Percentiles rank a stretch among this genome's conserved stretches.
Conservation (phyloP, 2,329 filamentous ascomycete genomes). For the Chrysoporthe deuterocubensis region DNA sequence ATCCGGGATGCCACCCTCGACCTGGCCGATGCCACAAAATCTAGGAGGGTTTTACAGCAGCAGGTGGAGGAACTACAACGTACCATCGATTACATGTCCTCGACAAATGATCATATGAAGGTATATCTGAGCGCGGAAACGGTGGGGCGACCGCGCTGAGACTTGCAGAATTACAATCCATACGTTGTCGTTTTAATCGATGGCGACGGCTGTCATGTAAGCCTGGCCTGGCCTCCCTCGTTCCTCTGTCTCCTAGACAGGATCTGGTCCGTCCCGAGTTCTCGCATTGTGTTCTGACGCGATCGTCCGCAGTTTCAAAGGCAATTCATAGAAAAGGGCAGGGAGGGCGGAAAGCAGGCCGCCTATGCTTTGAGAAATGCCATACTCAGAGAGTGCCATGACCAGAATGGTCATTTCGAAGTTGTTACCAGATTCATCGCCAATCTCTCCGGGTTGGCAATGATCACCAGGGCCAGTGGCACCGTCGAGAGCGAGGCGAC, state of each 20-base stretch:
- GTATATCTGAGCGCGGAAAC: slow-evolving; percentile 39
- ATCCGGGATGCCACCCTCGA: slow-evolving; percentile 53
- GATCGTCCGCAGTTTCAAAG: slow-evolving; percentile 56
- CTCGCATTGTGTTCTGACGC: slow-evolving; percentile 7
- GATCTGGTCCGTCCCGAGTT: neutral
- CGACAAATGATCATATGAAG: slow-evolving; percentile 50
- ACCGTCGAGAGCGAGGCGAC: slow-evolving; percentile 48
- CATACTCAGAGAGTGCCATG: slow-evolving; percentile 51
- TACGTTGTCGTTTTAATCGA: slow-evolving; percentile 67
- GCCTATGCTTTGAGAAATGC: slow-evolving; percentile 54
- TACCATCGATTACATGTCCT: slow-evolving; percentile 40
- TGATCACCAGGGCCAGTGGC: slow-evolving; percentile 54
- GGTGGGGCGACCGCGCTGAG: slow-evolving; percentile 26
- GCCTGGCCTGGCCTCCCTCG: slow-evolving; percentile 28
- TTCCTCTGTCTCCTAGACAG: neutral
- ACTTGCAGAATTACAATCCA: slow-evolving; percentile 55
- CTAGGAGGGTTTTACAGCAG: slow-evolving; percentile 55
- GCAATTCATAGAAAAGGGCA: slow-evolving; percentile 55
- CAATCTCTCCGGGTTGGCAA: slow-evolving; percentile 56
- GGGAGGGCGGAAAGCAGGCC: slow-evolving; percentile 58
- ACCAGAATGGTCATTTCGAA: slow-evolving; percentile 56
- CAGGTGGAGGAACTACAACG: slow-evolving; percentile 46
- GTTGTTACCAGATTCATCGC: slow-evolving; percentile 61
- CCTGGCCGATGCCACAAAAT: slow-evolving; percentile 52
- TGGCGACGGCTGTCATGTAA: slow-evolving; percentile 54